Base-by-base conservation (phyloP, 768 basidiomycete genomes). In the Pisolithus albus region DNA sequence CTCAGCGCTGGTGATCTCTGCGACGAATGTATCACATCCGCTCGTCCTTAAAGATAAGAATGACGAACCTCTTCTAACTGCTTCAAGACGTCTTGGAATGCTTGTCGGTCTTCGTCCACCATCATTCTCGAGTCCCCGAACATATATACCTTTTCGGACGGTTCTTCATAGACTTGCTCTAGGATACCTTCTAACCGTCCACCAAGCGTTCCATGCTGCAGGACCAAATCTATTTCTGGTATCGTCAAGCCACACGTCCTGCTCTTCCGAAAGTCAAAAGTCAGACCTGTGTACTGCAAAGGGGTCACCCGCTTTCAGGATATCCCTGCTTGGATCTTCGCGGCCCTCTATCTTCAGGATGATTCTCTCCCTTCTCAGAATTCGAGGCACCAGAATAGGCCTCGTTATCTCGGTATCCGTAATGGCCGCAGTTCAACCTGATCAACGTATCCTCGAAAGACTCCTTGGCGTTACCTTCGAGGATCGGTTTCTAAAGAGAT, bases 351-450 rank as follows among this genome's bases (percentile, higher is more conserved):
- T 92, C 65, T 86, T 91, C 98, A 75, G 0, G 78, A n/a, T 90
- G 57, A 97, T 92, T 51, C 76, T 80, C 67, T 16, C 95, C 96
- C 61, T 87, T 75, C 4, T 79, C 80, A 3, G 95, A 90, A 52
- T 97, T 90, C 1, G 94, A 92, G 2, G 84, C 72, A 19, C 95
- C 92, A 5, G 92, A 89, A 98, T 99, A n/a, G 62, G 98, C 88
- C 71, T 99, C 96, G 61, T 94, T 98, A 69, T 99, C 96, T 52
- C 91, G 79, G 69, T 98, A 99, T 1, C 96, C 96, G 67, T 96
- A 99, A 48, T 72, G 69, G 52, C 92, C 91, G 66, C 96, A 98
- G 65, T 96, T 94, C 23, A 95, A 95, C 93, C 96, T 97, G 70
- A 98, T 95, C 49, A 98, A 71, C 51, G 92, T 86, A 59, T 99